Conservation (phyloP, 192 early-diverging fungal species). For the Funneliformis geosporum region DNA sequence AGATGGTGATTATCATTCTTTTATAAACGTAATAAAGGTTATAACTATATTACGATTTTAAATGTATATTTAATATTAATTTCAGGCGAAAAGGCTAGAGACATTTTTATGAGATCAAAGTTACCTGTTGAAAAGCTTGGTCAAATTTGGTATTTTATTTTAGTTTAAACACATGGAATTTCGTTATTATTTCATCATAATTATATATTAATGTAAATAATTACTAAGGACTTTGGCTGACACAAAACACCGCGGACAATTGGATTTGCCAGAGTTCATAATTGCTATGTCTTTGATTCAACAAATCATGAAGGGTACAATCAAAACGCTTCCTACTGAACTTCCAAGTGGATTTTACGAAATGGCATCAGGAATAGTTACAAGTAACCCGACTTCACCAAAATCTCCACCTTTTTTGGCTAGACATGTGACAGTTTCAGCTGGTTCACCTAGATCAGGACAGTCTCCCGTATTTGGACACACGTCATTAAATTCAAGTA, state of each 20-base stretch:
- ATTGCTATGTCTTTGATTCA: slow-evolving; percentile 90
- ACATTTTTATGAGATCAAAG: slow-evolving; percentile 79
- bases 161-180: not conserved
- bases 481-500: not conserved
- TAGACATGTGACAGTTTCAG: not conserved
- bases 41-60: not conserved
- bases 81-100: slow-evolving; percentile 70
- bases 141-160: slow-evolving; percentile 71
- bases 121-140: slow-evolving; percentile 74
- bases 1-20: slow-evolving; percentile 22
- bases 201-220: not conserved
- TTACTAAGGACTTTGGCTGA: slow-evolving; percentile 73
- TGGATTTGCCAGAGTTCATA: slow-evolving; percentile 83
- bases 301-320: slow-evolving; percentile 72
- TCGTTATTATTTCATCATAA: not conserved
- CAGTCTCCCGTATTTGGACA: slow-evolving; percentile 21
- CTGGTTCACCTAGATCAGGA: slow-evolving; percentile 24
- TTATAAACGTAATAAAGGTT: not conserved
- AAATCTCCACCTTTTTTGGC: slow-evolving; percentile 33
- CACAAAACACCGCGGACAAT: slow-evolving; percentile 63
- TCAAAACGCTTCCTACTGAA: slow-evolving; percentile 64
- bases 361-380: slow-evolving; percentile 25
- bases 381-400: slow-evolving; percentile 37
- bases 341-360: slow-evolving; percentile 56
- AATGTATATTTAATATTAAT: slow-evolving; percentile 29